phyloP scores from a whole-genome alignment of 2,329 filamentous ascomycete species.

The Aspergillus aculeatus region DNA sequence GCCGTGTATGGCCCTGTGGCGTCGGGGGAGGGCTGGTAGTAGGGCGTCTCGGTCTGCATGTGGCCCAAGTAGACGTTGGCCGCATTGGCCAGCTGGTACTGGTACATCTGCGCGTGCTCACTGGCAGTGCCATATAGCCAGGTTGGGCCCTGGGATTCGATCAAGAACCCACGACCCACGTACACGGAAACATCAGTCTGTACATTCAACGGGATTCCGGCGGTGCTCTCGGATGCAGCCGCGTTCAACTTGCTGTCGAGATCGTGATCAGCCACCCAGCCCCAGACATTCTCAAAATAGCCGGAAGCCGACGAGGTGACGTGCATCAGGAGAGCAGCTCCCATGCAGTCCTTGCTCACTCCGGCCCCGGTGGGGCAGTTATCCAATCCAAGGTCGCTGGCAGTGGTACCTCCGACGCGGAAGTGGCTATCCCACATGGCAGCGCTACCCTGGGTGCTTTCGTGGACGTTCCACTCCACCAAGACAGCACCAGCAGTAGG shows the following conservation, averaged over 20 bases:
- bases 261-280: constrained; percentile 31
- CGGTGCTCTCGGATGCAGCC: constrained; percentile 2
- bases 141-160: constrained; percentile 45
- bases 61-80: constrained; percentile 52
- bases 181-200: constrained; percentile 64
- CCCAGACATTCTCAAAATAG: constrained; percentile 32
- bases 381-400: constrained; percentile 8
- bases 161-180: constrained; percentile 51
- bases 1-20: constrained; percentile 57
- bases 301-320: constrained; percentile 52
- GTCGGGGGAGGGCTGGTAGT: constrained; percentile 66
- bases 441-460: constrained; percentile 22
- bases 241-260: constrained; percentile 18
- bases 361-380: constrained; percentile 25
- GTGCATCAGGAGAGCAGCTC: constrained; percentile 57
- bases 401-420: constrained; percentile 37
- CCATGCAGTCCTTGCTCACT: constrained; percentile 23
- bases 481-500: constrained; percentile 36
- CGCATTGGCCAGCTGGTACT: constrained; percentile 64
- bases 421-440: constrained; percentile 31
- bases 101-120: constrained; percentile 66
- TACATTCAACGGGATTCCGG: not conserved
- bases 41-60: constrained; percentile 68
- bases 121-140: constrained; percentile 65
- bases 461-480: constrained; percentile 39